Evolutionary conservation across 257 asterid species (phyloP).

Genomic region (Solanum bulbocastanum): DNA sequence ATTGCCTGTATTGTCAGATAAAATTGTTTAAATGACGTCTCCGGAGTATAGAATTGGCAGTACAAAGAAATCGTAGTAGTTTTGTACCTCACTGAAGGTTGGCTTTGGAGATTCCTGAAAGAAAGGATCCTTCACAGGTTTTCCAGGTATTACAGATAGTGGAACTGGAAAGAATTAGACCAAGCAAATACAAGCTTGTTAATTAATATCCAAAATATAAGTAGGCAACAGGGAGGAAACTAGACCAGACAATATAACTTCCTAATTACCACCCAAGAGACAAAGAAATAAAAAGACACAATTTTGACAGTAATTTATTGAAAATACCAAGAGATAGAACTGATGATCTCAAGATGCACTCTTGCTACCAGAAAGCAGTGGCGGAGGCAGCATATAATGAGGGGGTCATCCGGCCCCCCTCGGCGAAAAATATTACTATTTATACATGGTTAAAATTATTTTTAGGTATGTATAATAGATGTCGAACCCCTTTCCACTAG

Average conservation of each 20-base stretch:
- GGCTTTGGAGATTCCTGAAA: conserved; percentile 70
- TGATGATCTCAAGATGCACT: not conserved
- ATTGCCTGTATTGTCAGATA: conserved; percentile 15
- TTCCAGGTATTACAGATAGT: conserved; percentile 46
- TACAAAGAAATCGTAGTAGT: not conserved
- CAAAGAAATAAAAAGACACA: not conserved
- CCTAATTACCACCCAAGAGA: not conserved
- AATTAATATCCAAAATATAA: not conserved
- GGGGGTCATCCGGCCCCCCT: too few species aligned
- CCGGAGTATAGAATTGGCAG: not conserved
- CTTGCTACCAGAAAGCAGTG: not conserved
- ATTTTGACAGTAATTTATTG: not conserved
- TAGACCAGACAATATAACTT: not conserved
- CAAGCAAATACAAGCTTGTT: not conserved
- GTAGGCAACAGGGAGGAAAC: not conserved
- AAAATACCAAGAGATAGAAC: not conserved
- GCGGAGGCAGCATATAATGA: too few species aligned
- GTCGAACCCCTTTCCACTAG: too few species aligned
- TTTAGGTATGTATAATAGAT: too few species aligned
- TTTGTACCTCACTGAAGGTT: conserved; percentile 52
- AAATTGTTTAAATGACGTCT: not conserved
- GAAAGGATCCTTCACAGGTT: conserved; percentile 62
- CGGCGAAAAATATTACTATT: too few species aligned
- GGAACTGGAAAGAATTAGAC: conserved; percentile 33
- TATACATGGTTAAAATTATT: too few species aligned